These are phyloP conservation scores for Zymoseptoria crescenta DNA, from an alignment of 2,329 filamentous ascomycete species.

Conservation along the genomic window DNA sequence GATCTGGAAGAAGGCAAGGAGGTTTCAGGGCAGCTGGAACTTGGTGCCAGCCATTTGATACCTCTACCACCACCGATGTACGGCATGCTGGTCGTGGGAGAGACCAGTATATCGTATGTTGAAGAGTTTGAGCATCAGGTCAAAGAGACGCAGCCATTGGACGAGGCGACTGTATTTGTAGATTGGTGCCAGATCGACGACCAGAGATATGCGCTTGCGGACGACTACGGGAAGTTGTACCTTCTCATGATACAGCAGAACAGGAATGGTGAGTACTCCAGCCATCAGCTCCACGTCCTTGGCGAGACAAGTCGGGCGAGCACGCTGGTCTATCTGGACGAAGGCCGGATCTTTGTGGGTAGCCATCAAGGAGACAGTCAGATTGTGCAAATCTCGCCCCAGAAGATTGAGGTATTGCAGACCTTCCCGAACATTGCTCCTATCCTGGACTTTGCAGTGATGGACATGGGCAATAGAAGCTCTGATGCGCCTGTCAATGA, in stretches of 20 bases:
- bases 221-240: slow-evolving; percentile 82
- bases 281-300: slow-evolving; percentile 62
- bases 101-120: slow-evolving; percentile 74
- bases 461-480: slow-evolving; percentile 87
- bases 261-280: slow-evolving; percentile 57
- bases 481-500: slow-evolving; percentile 74
- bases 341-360: slow-evolving; percentile 70
- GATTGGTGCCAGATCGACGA: slow-evolving; percentile 81
- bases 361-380: slow-evolving; percentile 93
- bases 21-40: slow-evolving; percentile 45
- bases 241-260: slow-evolving; percentile 70
- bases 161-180: slow-evolving; percentile 78
- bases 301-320: slow-evolving; percentile 67
- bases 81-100: slow-evolving; percentile 41
- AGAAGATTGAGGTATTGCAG: slow-evolving; percentile 62
- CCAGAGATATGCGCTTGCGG: slow-evolving; percentile 76
- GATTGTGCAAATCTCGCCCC: slow-evolving; percentile 54
- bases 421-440: slow-evolving; percentile 79
- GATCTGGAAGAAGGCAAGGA: slow-evolving; percentile 45
- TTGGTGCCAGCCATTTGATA: slow-evolving; percentile 55
- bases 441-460: slow-evolving; percentile 86
- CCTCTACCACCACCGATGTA: slow-evolving; percentile 51
- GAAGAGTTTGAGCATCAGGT: slow-evolving; percentile 63
- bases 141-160: slow-evolving; percentile 55
- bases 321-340: slow-evolving; percentile 67